Base-by-base conservation (phyloP, 805 yeast genomes). In the Tetrapisispora phaffii region DNA sequence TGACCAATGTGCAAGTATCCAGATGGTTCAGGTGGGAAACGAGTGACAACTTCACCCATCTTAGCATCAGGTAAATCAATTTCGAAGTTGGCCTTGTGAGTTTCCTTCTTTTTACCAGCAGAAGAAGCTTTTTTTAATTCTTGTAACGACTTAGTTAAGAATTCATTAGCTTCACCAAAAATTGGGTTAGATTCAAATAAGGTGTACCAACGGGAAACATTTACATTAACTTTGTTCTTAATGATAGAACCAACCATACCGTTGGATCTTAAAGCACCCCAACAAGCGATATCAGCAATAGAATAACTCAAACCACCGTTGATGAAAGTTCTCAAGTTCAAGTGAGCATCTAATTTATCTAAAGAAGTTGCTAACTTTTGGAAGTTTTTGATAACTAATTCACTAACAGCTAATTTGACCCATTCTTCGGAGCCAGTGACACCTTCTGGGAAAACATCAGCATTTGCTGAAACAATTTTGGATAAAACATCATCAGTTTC, bases 11-110 rank as follows among this genome's bases (percentile, higher is more conserved):
- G 98, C 60, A 93, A 74, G 62, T 80, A 93, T 55, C 98, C 98
- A 67, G 94, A 90, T 35, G 98, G 98, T 69, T 93, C 98, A 6
- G 98, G 98, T 39, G 99, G 98, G 80, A 93, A 93, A 71, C 99
- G 84, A 44, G 98, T 94, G 44, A 94, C 97, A 47, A 93, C 99
- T 68, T 89, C 73, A 53, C 99, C 99, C 47, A 83, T 80, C 59
- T 76, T 80, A 47, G 99, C 99, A 63, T 80, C 94, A 48, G 84
- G 85, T 54, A 93, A 77, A 59, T 86, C 93, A 59, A 93, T 93
- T 64, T 89, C 97, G 56, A 84, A 93, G 67, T 84, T 89, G 50
- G 98, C 97, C 71, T 87, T 86, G 74, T 87, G 94, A 44, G 80
- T 72, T 67, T 86, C 93, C 69, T 87, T 88, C 71, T 82, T 82